Percentiles rank a stretch among this genome's conserved stretches.
These are phyloP conservation scores for Spirogloea muscicola DNA, from an alignment of 139 green algal genomes.

Conservation along the genomic window DNA sequence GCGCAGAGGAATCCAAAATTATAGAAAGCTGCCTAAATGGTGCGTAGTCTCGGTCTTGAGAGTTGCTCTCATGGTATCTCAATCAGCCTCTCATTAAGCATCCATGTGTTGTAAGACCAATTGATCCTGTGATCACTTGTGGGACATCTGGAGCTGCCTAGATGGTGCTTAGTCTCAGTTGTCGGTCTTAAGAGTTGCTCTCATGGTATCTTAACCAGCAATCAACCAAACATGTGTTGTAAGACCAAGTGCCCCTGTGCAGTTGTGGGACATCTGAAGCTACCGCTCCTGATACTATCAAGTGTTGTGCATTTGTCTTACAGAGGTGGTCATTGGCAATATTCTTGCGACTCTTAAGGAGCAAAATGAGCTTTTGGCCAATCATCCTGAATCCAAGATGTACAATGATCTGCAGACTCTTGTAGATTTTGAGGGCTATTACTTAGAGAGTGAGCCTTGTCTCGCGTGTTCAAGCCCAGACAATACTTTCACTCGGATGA, in stretches of 20 bases:
- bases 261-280: neutral
- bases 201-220: slow-evolving; percentile 4
- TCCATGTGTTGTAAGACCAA: too few species aligned
- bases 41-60: too few species aligned
- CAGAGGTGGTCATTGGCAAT: neutral
- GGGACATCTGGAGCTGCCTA: too few species aligned
- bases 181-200: slow-evolving; percentile 21
- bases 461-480: slow-evolving; percentile 36
- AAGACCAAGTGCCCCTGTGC: too few species aligned
- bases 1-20: neutral
- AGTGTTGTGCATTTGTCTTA: neutral
- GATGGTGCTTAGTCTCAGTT: too few species aligned
- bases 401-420: slow-evolving; percentile 44
- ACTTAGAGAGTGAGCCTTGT: slow-evolving; percentile 49
- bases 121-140: too few species aligned
- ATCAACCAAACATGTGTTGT: too few species aligned
- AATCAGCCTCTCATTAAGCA: too few species aligned
- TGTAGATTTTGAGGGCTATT: slow-evolving; percentile 51
- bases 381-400: slow-evolving; percentile 39
- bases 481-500: slow-evolving; percentile 26
- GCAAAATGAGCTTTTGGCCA: slow-evolving; percentile 34
- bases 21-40: slow-evolving; percentile 3
- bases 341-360: slow-evolving; percentile 1
- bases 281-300: too few species aligned
- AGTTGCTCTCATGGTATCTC: too few species aligned